These are phyloP conservation scores for Penicillium sp. DNA, from an alignment of 2,329 filamentous ascomycete species.

Conservation along the genomic window DNA sequence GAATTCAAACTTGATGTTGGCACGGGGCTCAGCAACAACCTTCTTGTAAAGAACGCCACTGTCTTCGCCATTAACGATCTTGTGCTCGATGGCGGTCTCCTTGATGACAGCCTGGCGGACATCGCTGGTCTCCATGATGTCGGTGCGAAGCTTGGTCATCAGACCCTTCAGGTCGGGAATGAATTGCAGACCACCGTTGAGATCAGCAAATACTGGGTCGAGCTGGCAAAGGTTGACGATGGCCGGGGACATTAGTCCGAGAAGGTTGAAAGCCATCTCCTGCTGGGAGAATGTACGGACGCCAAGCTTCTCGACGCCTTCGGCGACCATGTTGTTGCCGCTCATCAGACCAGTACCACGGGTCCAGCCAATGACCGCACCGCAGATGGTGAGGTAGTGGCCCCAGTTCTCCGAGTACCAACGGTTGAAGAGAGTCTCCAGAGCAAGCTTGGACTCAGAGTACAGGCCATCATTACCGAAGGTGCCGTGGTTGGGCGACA, in stretches of 20 bases:
- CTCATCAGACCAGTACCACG: slow-evolving; percentile 97
- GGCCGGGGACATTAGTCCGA: slow-evolving; percentile 90
- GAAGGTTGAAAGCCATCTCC: slow-evolving; percentile 98
- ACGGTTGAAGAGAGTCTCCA: slow-evolving; percentile 96
- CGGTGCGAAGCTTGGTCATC: slow-evolving; percentile 90
- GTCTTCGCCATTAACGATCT: slow-evolving; percentile 90
- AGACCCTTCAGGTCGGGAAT: slow-evolving; percentile 91
- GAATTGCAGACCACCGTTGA: slow-evolving; percentile 97
- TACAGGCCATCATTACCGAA: slow-evolving; percentile 98
- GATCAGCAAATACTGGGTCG: slow-evolving; percentile 93
- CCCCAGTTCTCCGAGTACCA: slow-evolving; percentile 98
- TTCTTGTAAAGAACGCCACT: slow-evolving; percentile 94
- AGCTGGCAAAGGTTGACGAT: slow-evolving; percentile 94
- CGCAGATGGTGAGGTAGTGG: slow-evolving; percentile 96
- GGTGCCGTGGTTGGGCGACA: slow-evolving; percentile 97
- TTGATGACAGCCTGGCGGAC: slow-evolving; percentile 90
- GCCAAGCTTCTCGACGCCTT: slow-evolving; percentile 93
- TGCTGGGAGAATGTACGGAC: slow-evolving; percentile 98
- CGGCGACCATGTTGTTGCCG: slow-evolving; percentile 94
- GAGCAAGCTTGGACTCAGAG: slow-evolving; percentile 93
- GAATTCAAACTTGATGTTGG: slow-evolving; percentile 98
- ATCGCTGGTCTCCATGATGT: slow-evolving; percentile 92
- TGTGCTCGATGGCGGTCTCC: slow-evolving; percentile 94
- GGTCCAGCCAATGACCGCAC: slow-evolving; percentile 98
- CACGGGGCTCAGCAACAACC: slow-evolving; percentile 86